These are phyloP conservation scores for Xylaria telfairii DNA, from an alignment of 495 filamentous ascomycete species.

Conservation along the genomic window DNA sequence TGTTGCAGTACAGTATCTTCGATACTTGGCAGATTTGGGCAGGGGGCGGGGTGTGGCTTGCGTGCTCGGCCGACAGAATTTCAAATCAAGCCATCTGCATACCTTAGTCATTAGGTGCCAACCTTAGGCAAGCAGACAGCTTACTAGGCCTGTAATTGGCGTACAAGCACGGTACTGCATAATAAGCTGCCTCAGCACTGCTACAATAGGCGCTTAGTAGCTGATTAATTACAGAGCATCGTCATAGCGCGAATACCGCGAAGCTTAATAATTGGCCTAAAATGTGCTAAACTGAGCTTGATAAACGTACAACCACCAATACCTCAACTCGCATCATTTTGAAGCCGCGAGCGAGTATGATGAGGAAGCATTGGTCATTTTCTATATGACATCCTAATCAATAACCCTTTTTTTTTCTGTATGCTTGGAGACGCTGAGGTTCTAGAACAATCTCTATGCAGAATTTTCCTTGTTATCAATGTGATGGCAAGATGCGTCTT, in stretches of 20 bases:
- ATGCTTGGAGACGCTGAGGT: neutral
- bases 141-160: neutral
- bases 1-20: no score
- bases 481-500: neutral
- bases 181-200: neutral
- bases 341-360: neutral
- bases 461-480: neutral
- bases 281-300: neutral
- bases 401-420: neutral
- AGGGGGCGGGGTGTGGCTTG: conserved; percentile 1
- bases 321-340: neutral
- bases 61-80: conserved; percentile 8
- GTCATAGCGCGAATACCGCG: neutral
- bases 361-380: neutral
- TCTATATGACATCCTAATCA: neutral
- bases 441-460: neutral
- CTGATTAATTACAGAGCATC: neutral
- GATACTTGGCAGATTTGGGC: neutral
- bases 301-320: neutral
- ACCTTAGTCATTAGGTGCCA: conserved; percentile 1
- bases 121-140: neutral
- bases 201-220: neutral
- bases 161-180: neutral
- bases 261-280: conserved; percentile 3
- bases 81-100: conserved; percentile 1